These are phyloP conservation scores for Calonectria hawksworthii DNA, from an alignment of 2,329 filamentous ascomycete genomes.

Conservation along the genomic window DNA sequence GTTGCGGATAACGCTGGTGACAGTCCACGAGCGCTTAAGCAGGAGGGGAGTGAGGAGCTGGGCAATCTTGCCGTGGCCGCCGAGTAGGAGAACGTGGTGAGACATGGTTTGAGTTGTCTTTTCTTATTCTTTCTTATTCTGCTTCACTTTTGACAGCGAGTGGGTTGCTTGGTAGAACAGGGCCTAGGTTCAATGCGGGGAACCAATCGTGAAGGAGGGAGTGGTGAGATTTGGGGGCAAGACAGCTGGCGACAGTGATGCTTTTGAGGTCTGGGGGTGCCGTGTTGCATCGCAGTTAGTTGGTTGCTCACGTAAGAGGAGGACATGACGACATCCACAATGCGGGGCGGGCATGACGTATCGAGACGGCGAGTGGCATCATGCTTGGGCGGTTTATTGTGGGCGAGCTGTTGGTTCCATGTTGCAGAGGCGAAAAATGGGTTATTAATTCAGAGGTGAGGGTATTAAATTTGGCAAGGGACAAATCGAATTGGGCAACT, in stretches of 20 bases:
- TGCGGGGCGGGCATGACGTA: conserved; percentile 31
- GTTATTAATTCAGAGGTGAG: background rate
- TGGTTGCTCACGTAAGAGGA: conserved; percentile 28
- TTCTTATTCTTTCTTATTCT: background rate
- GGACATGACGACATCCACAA: conserved; percentile 31
- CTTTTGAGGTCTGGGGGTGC: conserved; percentile 7
- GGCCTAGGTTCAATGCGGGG: background rate
- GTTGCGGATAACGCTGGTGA: conserved; percentile 83
- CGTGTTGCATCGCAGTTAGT: background rate
- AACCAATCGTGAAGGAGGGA: background rate
- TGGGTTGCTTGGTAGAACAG: background rate
- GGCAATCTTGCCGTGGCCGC: conserved; percentile 85
- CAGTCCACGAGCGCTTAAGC: conserved; percentile 79
- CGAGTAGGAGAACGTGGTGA: conserved; percentile 77
- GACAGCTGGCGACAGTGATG: conserved; percentile 3
- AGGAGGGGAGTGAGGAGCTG: conserved; percentile 82
- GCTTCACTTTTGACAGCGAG: background rate
- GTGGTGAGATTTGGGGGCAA: background rate
- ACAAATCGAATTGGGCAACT: background rate
- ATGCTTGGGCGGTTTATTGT: conserved; percentile 9
- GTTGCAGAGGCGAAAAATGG: conserved; percentile 3
- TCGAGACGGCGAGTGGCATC: background rate
- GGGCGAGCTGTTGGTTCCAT: conserved; percentile 1
- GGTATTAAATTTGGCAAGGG: background rate
- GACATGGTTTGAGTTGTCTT: conserved; percentile 44